Evolutionary conservation across 169 alveolate genomes (phyloP).

Genomic region (Perkinsus olseni): DNA sequence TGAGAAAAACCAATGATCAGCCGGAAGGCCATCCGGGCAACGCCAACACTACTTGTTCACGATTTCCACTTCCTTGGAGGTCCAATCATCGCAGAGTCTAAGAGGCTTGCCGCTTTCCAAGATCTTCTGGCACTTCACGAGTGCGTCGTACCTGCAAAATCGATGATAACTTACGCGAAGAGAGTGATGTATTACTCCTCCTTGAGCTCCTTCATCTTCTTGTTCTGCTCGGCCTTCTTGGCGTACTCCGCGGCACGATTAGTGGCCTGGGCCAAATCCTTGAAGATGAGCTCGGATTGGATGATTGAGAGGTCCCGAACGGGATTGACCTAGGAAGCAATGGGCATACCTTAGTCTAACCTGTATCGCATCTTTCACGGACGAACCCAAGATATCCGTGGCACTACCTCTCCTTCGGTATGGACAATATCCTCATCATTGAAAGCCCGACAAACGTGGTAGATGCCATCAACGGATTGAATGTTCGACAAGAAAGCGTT

Average conservation of each 20-base stretch:
- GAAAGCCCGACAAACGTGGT: slow-evolving; percentile 87
- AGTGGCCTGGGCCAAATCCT: slow-evolving; percentile 68
- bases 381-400: neutral
- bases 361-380: neutral
- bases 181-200: neutral
- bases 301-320: slow-evolving; percentile 92
- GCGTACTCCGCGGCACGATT: slow-evolving; percentile 53
- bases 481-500: slow-evolving; percentile 95
- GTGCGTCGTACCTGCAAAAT: neutral
- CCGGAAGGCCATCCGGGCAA: neutral
- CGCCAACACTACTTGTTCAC: neutral
- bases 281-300: slow-evolving; percentile 83
- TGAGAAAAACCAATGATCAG: slow-evolving; percentile 47
- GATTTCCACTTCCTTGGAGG: slow-evolving; percentile 72
- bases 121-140: neutral
- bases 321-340: slow-evolving; percentile 58
- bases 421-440: slow-evolving; percentile 92
- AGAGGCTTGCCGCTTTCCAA: slow-evolving; percentile 17
- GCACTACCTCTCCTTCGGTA: slow-evolving; percentile 92
- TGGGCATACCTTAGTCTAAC: neutral
- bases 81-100: slow-evolving; percentile 65
- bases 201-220: neutral
- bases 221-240: slow-evolving; percentile 68
- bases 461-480: slow-evolving; percentile 73
- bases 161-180: neutral